Percentiles rank a stretch among this genome's conserved stretches.
These are phyloP conservation scores for Aspergillus avenaceus DNA, from an alignment of 495 filamentous ascomycete species.

Conservation along the genomic window DNA sequence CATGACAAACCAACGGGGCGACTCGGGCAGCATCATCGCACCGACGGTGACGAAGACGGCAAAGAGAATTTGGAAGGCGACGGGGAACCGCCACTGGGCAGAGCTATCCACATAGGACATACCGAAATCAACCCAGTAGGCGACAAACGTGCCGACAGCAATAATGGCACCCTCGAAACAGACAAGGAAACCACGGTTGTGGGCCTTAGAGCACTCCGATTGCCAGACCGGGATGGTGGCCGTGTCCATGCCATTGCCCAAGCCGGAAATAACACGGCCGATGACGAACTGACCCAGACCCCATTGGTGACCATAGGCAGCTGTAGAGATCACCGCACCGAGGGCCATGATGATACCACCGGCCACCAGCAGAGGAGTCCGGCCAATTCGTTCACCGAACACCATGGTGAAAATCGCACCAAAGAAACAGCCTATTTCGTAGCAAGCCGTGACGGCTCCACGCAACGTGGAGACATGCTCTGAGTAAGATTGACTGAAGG, in stretches of 20 bases:
- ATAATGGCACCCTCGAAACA: constrained; percentile 78
- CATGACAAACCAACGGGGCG: constrained; percentile 69
- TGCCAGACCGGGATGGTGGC: constrained; percentile 75
- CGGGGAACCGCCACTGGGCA: constrained; percentile 61
- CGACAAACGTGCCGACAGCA: constrained; percentile 70
- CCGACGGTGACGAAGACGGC: constrained; percentile 54
- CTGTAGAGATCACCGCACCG: constrained; percentile 66
- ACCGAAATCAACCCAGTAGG: constrained; percentile 83
- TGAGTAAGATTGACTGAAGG: not conserved
- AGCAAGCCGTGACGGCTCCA: constrained; percentile 74
- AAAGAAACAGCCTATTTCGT: constrained; percentile 72
- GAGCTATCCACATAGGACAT: constrained; percentile 49
- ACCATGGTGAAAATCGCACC: constrained; percentile 69
- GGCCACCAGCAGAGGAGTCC: constrained; percentile 53
- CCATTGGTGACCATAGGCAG: constrained; percentile 38
- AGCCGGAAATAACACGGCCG: constrained; percentile 65
- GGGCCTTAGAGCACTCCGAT: constrained; percentile 64
- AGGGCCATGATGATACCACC: constrained; percentile 70
- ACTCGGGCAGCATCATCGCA: constrained; percentile 65
- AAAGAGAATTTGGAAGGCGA: constrained; percentile 76
- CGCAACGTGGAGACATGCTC: constrained; percentile 62
- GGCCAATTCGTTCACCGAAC: constrained; percentile 64
- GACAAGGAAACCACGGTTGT: constrained; percentile 74
- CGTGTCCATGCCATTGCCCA: constrained; percentile 74
- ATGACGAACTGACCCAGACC: constrained; percentile 65